phyloP scores from a whole-genome alignment of 2,329 filamentous ascomycete species.

The Xylariaceae sp. region DNA sequence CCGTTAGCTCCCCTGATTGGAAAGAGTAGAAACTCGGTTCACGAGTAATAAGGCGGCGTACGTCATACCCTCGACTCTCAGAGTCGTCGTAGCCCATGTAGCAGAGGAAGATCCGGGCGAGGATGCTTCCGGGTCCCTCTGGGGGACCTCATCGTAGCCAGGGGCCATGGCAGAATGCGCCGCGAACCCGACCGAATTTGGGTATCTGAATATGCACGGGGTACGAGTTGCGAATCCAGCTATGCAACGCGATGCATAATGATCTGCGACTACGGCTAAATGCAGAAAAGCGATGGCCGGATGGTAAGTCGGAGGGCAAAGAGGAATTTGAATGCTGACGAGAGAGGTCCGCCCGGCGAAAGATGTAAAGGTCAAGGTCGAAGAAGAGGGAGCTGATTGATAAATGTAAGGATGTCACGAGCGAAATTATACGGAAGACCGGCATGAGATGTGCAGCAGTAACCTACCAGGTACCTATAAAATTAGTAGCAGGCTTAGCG shows the following conservation, averaged over 20 bases:
- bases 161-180: conserved; percentile 44
- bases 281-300: background rate
- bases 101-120: conserved; percentile 39
- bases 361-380: background rate
- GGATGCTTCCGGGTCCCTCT: conserved; percentile 32
- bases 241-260: conserved; percentile 23
- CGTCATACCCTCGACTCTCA: conserved; percentile 86
- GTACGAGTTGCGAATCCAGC: conserved; percentile 6
- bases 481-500: too few species aligned
- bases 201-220: background rate
- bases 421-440: too few species aligned
- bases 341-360: background rate
- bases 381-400: background rate
- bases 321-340: conserved; percentile 2
- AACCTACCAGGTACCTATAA: too few species aligned
- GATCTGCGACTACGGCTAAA: conserved; percentile 5
- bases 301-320: background rate
- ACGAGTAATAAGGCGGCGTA: conserved; percentile 27
- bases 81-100: conserved; percentile 82
- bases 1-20: conserved; percentile 28
- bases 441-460: too few species aligned
- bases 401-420: too few species aligned
- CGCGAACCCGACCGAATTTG: conserved; percentile 1
- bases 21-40: background rate
- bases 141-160: conserved; percentile 43